Evolutionary conservation across 2,329 filamentous ascomycete genomes (phyloP).

Genomic region (Didymella arachidicola): DNA sequence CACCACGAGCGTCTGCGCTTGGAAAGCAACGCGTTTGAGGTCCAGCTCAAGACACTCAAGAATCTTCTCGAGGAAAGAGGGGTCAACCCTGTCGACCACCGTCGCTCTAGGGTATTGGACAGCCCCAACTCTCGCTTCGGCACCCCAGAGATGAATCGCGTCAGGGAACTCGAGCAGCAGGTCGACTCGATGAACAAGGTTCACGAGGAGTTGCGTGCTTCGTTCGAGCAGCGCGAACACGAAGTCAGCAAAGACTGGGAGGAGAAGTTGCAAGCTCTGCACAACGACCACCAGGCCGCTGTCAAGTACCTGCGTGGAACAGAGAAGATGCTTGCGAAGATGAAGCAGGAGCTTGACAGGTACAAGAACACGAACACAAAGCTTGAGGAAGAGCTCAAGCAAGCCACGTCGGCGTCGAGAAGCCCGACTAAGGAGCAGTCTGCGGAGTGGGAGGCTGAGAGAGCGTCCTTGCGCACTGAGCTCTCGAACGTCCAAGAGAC

Average conservation of each 20-base stretch:
- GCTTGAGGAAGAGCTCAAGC: conserved; percentile 81
- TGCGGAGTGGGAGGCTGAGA: conserved; percentile 78
- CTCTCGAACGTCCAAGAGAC: conserved; percentile 74
- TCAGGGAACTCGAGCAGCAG: conserved; percentile 88
- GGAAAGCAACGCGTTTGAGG: conserved; percentile 89
- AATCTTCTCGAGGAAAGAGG: conserved; percentile 90
- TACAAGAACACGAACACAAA: conserved; percentile 88
- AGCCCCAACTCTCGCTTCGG: conserved; percentile 77
- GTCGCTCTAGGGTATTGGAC: conserved; percentile 74
- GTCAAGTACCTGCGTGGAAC: conserved; percentile 98
- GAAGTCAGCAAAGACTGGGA: conserved; percentile 90
- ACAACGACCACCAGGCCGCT: conserved; percentile 97
- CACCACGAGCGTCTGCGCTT: conserved; percentile 86
- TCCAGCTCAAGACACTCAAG: conserved; percentile 93
- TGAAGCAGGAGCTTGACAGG: conserved; percentile 94
- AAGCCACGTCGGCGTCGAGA: conserved; percentile 53
- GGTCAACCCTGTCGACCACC: conserved; percentile 76
- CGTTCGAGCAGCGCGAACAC: conserved; percentile 79
- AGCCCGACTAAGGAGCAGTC: conserved; percentile 55
- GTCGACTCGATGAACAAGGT: conserved; percentile 77
- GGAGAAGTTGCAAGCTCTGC: conserved; percentile 90
- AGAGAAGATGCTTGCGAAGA: conserved; percentile 98
- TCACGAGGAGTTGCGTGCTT: conserved; percentile 83
- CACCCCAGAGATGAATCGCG: conserved; percentile 78
- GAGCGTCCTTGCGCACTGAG: conserved; percentile 70